Percentiles rank a stretch among this genome's conserved stretches.
These are phyloP conservation scores for Geosmithia putterillii DNA, from an alignment of 2,329 filamentous ascomycete genomes.

Conservation along the genomic window DNA sequence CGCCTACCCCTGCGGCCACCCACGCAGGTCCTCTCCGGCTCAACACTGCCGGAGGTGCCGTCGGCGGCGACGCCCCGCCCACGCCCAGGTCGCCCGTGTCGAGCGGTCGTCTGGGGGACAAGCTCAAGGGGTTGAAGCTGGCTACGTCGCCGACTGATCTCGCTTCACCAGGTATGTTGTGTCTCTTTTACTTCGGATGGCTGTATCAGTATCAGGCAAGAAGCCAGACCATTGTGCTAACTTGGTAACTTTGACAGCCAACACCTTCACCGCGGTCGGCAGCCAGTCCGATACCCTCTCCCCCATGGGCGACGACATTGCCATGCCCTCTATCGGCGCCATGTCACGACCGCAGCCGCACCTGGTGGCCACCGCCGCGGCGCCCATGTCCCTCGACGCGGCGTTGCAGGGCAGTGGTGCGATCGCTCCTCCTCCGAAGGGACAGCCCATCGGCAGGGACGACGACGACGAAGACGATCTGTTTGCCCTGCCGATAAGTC, in stretches of 20 bases:
- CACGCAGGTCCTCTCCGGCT: background rate
- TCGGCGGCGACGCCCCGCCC: slow-evolving; percentile 21
- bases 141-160: slow-evolving; percentile 61
- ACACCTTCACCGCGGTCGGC: slow-evolving; percentile 20
- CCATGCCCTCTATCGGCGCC: slow-evolving; percentile 20
- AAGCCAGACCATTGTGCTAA: background rate
- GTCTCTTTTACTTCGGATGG: no score
- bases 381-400: slow-evolving; percentile 20
- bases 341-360: slow-evolving; percentile 17
- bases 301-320: slow-evolving; percentile 17
- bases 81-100: slow-evolving; percentile 50
- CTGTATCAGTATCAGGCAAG: slow-evolving; percentile 2
- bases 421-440: no score
- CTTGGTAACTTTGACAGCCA: slow-evolving; percentile 13
- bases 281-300: slow-evolving; percentile 19
- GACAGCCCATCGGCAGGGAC: slow-evolving; percentile 5
- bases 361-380: slow-evolving; percentile 8
- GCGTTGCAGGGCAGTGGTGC: slow-evolving; percentile 14
- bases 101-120: slow-evolving; percentile 63
- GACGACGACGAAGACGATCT: slow-evolving; percentile 54
- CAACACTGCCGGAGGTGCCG: slow-evolving; percentile 16
- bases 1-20: slow-evolving; percentile 35
- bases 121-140: slow-evolving; percentile 66
- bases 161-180: slow-evolving; percentile 35
- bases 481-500: slow-evolving; percentile 79